These are phyloP conservation scores for Penicillium thymicola DNA, from an alignment of 2,329 filamentous ascomycete species.

Conservation along the genomic window DNA sequence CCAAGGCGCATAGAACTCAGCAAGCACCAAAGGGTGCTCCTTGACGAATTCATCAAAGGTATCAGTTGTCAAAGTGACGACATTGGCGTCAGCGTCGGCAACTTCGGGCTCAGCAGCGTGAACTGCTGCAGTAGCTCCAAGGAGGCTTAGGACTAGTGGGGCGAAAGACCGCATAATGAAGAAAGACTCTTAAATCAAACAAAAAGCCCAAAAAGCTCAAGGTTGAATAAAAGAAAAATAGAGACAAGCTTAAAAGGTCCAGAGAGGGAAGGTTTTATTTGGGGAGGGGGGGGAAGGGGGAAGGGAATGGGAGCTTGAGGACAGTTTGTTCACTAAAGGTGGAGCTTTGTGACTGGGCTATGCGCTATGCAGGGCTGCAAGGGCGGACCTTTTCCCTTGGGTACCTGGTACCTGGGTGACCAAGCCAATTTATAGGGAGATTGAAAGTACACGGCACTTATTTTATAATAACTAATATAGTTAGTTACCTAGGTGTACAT, in stretches of 20 bases:
- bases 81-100: conserved; percentile 61
- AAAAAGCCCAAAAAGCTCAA: conserved; percentile 8
- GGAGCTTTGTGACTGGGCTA: conserved; percentile 28
- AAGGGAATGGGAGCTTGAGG: conserved; percentile 28
- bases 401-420: conserved; percentile 1
- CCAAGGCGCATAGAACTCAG: conserved; percentile 97
- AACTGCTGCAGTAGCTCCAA: conserved; percentile 36
- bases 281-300: neutral
- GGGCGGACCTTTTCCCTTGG: neutral
- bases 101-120: conserved; percentile 32
- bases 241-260: conserved; percentile 6
- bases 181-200: conserved; percentile 10
- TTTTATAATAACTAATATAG: too few relatives aligned
- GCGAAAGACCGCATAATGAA: conserved; percentile 39
- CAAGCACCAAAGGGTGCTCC: conserved; percentile 81
- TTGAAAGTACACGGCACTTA: neutral
- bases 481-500: too few relatives aligned
- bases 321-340: conserved; percentile 44
- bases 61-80: conserved; percentile 78
- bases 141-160: conserved; percentile 40
- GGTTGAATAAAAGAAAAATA: neutral
- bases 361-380: conserved; percentile 28
- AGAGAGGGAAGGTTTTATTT: conserved; percentile 16
- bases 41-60: conserved; percentile 85
- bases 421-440: neutral